These are phyloP conservation scores for Colletotrichum brevisporum DNA, from an alignment of 2,329 filamentous ascomycete genomes.

Conservation along the genomic window DNA sequence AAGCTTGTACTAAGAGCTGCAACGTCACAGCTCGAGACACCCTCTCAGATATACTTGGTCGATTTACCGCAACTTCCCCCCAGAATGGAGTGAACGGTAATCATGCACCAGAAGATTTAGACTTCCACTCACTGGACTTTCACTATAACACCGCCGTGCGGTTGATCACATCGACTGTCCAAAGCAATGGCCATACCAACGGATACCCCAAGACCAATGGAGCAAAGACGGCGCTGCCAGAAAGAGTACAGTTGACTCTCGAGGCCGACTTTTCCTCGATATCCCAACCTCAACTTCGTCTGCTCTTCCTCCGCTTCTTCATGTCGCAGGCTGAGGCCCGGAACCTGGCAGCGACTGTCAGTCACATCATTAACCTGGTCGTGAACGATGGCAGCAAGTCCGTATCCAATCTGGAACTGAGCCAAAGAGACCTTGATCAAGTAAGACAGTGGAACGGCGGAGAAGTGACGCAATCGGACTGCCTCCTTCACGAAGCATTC, in stretches of 20 bases:
- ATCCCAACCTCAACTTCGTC: background rate
- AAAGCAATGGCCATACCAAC: background rate
- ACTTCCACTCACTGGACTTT: background rate
- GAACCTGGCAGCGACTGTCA: slow-evolving; percentile 3
- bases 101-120: background rate
- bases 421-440: background rate
- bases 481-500: slow-evolving; percentile 8
- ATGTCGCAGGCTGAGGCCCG: slow-evolving; percentile 3
- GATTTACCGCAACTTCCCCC: too few relatives aligned
- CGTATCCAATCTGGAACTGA: background rate
- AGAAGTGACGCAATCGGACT: background rate
- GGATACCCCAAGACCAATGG: background rate
- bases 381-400: background rate
- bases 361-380: background rate
- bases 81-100: slow-evolving; percentile 4
- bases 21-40: background rate
- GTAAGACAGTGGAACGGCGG: slow-evolving; percentile 7
- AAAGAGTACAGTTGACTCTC: background rate
- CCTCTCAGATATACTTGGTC: background rate
- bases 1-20: background rate
- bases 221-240: background rate
- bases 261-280: background rate
- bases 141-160: background rate
- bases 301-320: slow-evolving; percentile 6
- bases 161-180: background rate